phyloP scores from a whole-genome alignment of 23 red algal genomes.

The Gracilaria gracilis region DNA sequence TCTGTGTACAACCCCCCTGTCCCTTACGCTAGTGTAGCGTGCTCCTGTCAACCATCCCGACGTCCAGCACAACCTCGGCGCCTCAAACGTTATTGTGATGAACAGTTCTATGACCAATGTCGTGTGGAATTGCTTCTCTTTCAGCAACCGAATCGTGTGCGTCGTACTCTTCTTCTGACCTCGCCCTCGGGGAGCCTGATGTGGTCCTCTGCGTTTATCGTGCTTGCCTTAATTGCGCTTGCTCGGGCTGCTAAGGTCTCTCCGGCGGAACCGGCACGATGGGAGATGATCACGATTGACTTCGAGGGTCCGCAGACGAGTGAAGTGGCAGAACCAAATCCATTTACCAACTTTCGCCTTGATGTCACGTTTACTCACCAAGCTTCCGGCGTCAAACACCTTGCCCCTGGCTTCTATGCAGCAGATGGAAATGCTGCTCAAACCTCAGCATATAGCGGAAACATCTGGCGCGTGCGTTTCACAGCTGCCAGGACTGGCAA shows the following conservation, averaged over 20 bases:
- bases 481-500: constrained; percentile 32
- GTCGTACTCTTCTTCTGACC: neutral
- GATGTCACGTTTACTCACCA: constrained; percentile 55
- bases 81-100: neutral
- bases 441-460: constrained; percentile 26
- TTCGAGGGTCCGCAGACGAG: constrained; percentile 38
- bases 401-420: constrained; percentile 65
- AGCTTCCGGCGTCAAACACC: neutral
- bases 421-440: constrained; percentile 66
- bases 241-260: constrained; percentile 3
- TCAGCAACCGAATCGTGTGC: neutral
- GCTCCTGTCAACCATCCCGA: constrained; percentile 1
- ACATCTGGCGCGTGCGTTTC: constrained; percentile 60
- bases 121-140: neutral
- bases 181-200: neutral
- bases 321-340: constrained; percentile 44
- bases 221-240: neutral
- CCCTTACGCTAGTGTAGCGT: neutral
- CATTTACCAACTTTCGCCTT: constrained; percentile 61
- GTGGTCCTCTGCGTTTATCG: neutral
- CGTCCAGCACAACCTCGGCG: neutral
- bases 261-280: constrained; percentile 30
- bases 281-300: constrained; percentile 41
- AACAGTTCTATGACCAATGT: neutral
- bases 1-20: neutral